These are phyloP conservation scores for Candida hungchunana DNA, from an alignment of 805 yeast species.

Conservation along the genomic window DNA sequence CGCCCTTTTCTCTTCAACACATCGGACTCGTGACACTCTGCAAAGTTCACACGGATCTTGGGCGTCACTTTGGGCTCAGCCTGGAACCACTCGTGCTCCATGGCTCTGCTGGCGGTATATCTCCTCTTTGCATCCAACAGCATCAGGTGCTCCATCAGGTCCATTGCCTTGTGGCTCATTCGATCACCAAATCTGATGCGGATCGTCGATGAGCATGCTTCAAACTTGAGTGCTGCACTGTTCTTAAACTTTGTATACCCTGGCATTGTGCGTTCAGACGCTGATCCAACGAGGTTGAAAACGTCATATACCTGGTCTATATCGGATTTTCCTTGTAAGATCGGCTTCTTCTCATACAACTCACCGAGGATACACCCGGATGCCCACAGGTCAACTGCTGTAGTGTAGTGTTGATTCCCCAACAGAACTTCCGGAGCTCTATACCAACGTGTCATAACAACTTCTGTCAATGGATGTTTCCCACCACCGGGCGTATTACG, in stretches of 20 bases:
- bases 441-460: conserved; percentile 96
- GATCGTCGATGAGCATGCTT: conserved; percentile 33
- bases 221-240: conserved; percentile 6
- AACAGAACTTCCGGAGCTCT: conserved; percentile 90
- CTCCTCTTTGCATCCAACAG: conserved; percentile 68
- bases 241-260: conserved; percentile 30
- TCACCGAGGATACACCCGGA: conserved; percentile 95
- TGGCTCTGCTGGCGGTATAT: conserved; percentile 74
- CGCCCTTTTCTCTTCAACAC: conserved; percentile 38
- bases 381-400: conserved; percentile 98
- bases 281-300: conserved; percentile 80
- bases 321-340: conserved; percentile 81
- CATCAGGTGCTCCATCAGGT: conserved; percentile 57
- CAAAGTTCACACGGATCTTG: conserved; percentile 48
- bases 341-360: conserved; percentile 75
- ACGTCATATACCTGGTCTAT: conserved; percentile 81
- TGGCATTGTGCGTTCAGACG: conserved; percentile 41
- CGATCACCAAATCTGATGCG: conserved; percentile 43
- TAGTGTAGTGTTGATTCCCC: conserved; percentile 82
- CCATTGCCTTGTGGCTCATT: conserved; percentile 41
- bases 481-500: conserved; percentile 42
- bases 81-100: conserved; percentile 62
- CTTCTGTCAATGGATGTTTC: conserved; percentile 46
- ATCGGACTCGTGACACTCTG: conserved; percentile 89
- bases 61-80: conserved; percentile 59